phyloP scores from a whole-genome alignment of 306 rosid species.

The Dalbergia cultrata region DNA sequence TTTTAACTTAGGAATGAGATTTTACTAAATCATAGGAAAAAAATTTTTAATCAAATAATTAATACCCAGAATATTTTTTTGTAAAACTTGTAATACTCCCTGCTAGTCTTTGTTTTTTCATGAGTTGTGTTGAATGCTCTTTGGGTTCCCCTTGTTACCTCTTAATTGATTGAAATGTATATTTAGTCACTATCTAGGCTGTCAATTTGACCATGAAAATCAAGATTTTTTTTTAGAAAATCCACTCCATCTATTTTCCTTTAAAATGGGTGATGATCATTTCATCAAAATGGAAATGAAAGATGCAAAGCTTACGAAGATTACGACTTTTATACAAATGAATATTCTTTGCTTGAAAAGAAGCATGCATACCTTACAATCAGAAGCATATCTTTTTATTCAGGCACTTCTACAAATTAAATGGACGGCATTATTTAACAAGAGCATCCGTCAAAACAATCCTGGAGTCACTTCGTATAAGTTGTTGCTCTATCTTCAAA shows the following conservation, averaged over 20 bases:
- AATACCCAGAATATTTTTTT: no score
- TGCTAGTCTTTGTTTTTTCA: background rate
- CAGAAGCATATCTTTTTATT: constrained; percentile 61
- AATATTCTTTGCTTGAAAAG: constrained; percentile 38
- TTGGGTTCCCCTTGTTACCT: constrained; percentile 30
- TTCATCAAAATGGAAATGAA: constrained; percentile 42
- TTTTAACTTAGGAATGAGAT: no score
- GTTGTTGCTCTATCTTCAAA: constrained; percentile 48
- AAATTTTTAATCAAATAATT: no score
- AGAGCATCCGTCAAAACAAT: constrained; percentile 46
- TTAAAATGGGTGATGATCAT: constrained; percentile 46
- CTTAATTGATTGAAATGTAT: background rate
- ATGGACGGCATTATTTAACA: constrained; percentile 32
- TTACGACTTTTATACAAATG: background rate
- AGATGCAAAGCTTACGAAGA: constrained; percentile 59
- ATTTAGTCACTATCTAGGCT: constrained; percentile 13
- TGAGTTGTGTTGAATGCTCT: constrained; percentile 41
- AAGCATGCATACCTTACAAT: constrained; percentile 45
- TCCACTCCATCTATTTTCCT: constrained; percentile 29
- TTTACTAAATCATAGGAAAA: no score
- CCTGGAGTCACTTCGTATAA: constrained; percentile 22
- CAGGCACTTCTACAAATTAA: constrained; percentile 25
- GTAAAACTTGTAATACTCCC: no score
- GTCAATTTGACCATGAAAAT: background rate
- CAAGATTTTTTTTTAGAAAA: background rate